phyloP scores from a whole-genome alignment of 257 asterid species.

The Euphrasia confusa region DNA sequence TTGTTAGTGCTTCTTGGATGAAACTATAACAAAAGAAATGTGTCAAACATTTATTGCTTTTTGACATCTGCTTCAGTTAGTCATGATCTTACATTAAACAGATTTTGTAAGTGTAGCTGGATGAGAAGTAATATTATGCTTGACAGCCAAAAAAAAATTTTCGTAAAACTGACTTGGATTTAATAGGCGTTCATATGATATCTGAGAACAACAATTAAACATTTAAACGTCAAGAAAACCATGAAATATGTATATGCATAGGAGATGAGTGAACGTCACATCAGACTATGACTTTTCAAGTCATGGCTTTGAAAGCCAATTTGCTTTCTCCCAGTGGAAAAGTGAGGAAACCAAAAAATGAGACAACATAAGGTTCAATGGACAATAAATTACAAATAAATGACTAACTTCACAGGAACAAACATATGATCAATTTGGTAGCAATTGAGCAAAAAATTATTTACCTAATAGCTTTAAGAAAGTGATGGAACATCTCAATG shows the following conservation, averaged over 20 bases:
- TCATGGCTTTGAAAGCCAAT: background rate
- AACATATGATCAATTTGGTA: background rate
- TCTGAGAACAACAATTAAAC: background rate
- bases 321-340: conserved; percentile 11
- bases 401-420: background rate
- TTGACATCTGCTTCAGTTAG: conserved; percentile 4
- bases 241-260: background rate
- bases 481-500: conserved; percentile 81
- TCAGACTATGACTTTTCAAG: background rate
- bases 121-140: conserved; percentile 1
- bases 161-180: conserved; percentile 16
- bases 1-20: background rate
- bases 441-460: background rate
- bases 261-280: background rate
- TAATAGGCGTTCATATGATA: background rate
- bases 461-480: conserved; percentile 76
- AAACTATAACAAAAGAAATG: conserved; percentile 5
- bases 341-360: background rate
- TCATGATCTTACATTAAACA: conserved; percentile 17
- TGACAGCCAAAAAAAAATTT: conserved; percentile 12
- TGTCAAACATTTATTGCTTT: background rate
- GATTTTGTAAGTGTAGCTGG: conserved; percentile 17
- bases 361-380: background rate
- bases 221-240: conserved; percentile 2
- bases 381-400: conserved; percentile 13